Evolutionary conservation across 768 basidiomycete genomes (phyloP), one percentile per base, ranked within the genome.

Genomic region (Leccinum aurantiacum): DNA sequence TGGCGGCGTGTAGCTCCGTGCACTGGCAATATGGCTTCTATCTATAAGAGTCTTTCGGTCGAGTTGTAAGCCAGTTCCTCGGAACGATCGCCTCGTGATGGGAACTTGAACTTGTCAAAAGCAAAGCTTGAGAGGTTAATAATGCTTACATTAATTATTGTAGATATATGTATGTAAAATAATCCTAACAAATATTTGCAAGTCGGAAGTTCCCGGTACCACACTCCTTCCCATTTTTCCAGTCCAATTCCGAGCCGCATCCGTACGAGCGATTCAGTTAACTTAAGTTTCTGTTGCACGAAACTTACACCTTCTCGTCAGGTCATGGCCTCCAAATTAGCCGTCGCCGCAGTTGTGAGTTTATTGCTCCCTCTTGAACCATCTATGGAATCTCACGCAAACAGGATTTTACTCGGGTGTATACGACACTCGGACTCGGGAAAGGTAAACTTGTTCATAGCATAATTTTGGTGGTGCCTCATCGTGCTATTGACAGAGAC

Each of bases 361-460:
- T 61, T 54, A 57, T 14, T 27, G 25, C 24, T 3, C 35, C 35
- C 11, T 17, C 38, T 58, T 25, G 4, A 46, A 49, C 6, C 10
- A 24, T 44, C 14, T 27, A 38, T 56, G 60, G n/a, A 65, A 58
- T 51, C 54, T 24, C 58, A 54, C 54, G 57, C 58, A 35, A 58
- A 60, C 69, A 94, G 91, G 91, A 93, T 77, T 93, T 92, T 74
- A 76, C 89, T 71, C 89, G 89, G 71, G 83, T 94, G 65, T 93
- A 93, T 76, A 78, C 87, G 57, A 86, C 89, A 55, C 83, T 93
- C 25, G 89, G 89, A 67, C 84, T 94, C 69, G 91, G 91, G 73
- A 92, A 91, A 81, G 91, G 92, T 91, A 29, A 27, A 47, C n/a
- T 37, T 27, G 1, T 24, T 50, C 44, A 41, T 15, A 13, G 7